phyloP scores from a whole-genome alignment of 2,329 filamentous ascomycete species.

The Chaetomiaceae sp. region DNA sequence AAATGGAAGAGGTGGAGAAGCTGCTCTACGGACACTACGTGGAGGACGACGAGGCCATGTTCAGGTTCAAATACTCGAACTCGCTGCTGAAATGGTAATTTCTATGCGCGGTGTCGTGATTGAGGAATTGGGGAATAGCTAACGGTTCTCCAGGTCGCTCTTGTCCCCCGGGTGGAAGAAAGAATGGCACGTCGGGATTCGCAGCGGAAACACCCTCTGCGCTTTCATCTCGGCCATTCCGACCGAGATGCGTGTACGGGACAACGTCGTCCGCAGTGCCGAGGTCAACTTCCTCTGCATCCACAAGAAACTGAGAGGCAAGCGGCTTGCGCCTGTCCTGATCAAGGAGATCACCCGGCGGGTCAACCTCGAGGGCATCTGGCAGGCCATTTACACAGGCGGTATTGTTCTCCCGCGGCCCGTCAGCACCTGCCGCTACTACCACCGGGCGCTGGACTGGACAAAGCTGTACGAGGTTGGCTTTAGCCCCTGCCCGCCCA shows the following conservation, averaged over 20 bases:
- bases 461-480: conserved; percentile 91
- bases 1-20: conserved; percentile 87
- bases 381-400: conserved; percentile 94
- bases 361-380: conserved; percentile 80
- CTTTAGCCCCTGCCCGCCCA: conserved; percentile 81
- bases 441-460: conserved; percentile 91
- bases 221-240: conserved; percentile 96
- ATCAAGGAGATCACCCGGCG: conserved; percentile 97
- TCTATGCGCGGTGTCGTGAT: neutral
- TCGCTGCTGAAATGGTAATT: conserved; percentile 82
- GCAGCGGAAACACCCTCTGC: conserved; percentile 79
- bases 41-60: conserved; percentile 94
- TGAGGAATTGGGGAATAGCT: neutral
- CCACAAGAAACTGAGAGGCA: conserved; percentile 94
- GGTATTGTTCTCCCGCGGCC: conserved; percentile 88
- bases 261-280: conserved; percentile 68
- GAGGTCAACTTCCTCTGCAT: conserved; percentile 99
- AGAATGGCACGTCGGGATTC: conserved; percentile 92
- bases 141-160: conserved; percentile 61
- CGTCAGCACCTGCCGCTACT: conserved; percentile 91
- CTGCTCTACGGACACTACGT: conserved; percentile 92
- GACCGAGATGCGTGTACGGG: conserved; percentile 72
- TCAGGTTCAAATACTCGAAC: conserved; percentile 92
- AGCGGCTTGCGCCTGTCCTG: conserved; percentile 85
- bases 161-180: conserved; percentile 92